Base-by-base conservation (phyloP, 225 moss, liverwort and hornwort species). In the Lunularia cruciata region DNA sequence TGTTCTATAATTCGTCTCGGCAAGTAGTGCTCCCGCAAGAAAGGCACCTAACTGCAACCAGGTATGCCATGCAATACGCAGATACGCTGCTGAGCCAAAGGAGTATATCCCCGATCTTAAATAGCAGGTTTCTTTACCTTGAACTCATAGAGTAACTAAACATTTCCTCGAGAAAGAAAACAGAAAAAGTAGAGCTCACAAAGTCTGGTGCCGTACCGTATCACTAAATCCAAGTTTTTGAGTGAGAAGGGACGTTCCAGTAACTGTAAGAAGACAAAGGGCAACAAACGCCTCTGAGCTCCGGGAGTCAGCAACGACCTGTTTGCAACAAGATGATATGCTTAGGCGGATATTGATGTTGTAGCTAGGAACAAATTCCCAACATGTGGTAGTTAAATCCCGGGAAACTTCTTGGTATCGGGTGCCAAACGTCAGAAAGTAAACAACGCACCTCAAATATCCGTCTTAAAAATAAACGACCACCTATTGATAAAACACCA, bases 201-300 rank as follows among this genome's bases (percentile, higher is more conserved):
- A n/a, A 27, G 51, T 12, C 1, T 35, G 48, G n/a, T 31, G 9
- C 2, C 47, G 25, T 84, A 98, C 96, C 83, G 98, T 98, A 54
- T 98, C 98, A 77, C 98, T 98, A 60, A 98, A 98, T 62, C 98
- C 98, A 67, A 98, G 91, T 67, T 79, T 91, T 76, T 98, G 98
- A 20, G 98, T 98, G 3, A 93, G 38, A 23, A 84, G 76, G 53
- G 98, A 98, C 33, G 98, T 98, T 63, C 98, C 98, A 15, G 98
- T 91, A 40, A 98, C 98, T 20, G 93, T 98, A 49, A 98, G 83
- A 69, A 98, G 85, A 75, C 98, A 98, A 61, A 98, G 84, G 15
- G 93, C 93, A 69, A 98, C 98, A 73, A 98, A 98, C 6, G 98
- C 98, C 81, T 98, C 93, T 47, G 98, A 87, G 76, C 98, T 98